Conservation (phyloP, 768 basidiomycete genomes). For the Mycena amicta region DNA sequence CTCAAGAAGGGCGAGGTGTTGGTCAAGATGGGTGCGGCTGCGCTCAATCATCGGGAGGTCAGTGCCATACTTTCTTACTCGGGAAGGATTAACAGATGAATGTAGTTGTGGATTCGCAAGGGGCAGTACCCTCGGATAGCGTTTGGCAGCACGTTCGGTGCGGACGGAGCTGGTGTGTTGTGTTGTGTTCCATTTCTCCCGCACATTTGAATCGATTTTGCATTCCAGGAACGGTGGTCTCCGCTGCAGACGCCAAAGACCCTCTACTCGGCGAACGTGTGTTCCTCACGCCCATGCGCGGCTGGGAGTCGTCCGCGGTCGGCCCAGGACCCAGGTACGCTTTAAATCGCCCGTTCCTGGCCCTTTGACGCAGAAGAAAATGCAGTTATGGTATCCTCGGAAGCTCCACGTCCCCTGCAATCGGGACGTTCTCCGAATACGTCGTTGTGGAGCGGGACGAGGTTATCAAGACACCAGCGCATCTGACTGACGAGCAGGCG, state of each 20-base stretch:
- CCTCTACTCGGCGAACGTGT: slow-evolving; percentile 64
- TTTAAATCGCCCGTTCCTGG: neutral
- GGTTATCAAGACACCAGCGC: slow-evolving; percentile 63
- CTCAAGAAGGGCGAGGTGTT: slow-evolving; percentile 62
- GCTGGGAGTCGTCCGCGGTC: slow-evolving; percentile 69
- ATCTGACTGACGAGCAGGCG: slow-evolving; percentile 67
- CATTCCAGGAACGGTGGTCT: slow-evolving; percentile 66
- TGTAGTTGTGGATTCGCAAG: slow-evolving; percentile 72
- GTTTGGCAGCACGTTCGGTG: slow-evolving; percentile 62
- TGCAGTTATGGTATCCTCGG: slow-evolving; percentile 70
- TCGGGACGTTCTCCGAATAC: slow-evolving; percentile 80
- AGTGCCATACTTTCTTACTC: too few species aligned
- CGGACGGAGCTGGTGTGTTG: slow-evolving; percentile 71
- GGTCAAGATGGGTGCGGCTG: slow-evolving; percentile 67
- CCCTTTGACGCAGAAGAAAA: slow-evolving; percentile 11
- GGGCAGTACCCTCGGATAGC: slow-evolving; percentile 68
- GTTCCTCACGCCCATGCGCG: slow-evolving; percentile 74
- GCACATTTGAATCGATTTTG: too few species aligned
- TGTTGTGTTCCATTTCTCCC: neutral
- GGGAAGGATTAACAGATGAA: too few species aligned
- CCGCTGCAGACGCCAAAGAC: slow-evolving; percentile 55
- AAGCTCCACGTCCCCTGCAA: slow-evolving; percentile 48
- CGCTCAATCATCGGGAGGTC: slow-evolving; percentile 81
- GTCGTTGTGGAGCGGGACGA: slow-evolving; percentile 72
- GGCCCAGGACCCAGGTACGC: slow-evolving; percentile 67